Base-by-base conservation (phyloP, 192 early-diverging fungal genomes). In the Podila clonocystis region DNA sequence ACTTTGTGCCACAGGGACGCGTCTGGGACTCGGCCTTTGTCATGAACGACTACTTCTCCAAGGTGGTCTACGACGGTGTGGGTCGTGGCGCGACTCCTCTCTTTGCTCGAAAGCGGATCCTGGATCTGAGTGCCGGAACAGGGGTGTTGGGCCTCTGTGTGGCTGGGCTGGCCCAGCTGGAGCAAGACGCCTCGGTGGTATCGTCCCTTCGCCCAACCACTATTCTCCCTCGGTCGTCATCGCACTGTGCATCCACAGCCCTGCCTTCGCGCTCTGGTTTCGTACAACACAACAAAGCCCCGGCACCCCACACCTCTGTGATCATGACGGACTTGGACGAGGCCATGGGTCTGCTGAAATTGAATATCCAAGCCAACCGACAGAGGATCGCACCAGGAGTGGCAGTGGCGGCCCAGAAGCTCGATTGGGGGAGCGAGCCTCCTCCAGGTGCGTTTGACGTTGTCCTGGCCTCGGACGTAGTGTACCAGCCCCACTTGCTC, bases 71-170 rank as follows among this genome's bases (percentile, higher is more conserved):
- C 1, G 13, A 82, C 3, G 58, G 63, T 0, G 50, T 79, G 12
- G 20, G 50, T 30, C 28, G 20, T 12, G 9, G 58, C 9, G 45
- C 61, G 7, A 61, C 71, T 2, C 63, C 75, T 19, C 58, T 83
- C 12, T 65, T 88, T 49, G 72, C 74, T 28, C 68, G 66, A 9
- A 74, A 82, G 13, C 78, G 82, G 12, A 77, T 77, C 7, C 45
- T 88, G 49, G 87, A 88, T 77, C 68, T 88, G 2, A 88, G 87
- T 71, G 79, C 87, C 3, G 87, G 85, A 13, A 86, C 85, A 1
- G 86, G 86, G 8, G 62, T 87, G n/a, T 58, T 87, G 5, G 86
- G 86, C 1, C 57, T 87, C 13, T 82, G 69, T 45, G 41, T 83
- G 7, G 82, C 84, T 17, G 76, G 72, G 15, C 34, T 86, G 28